These are phyloP conservation scores for Flaveria brownii DNA, from an alignment of 129 eudicot species.

Conservation along the genomic window DNA sequence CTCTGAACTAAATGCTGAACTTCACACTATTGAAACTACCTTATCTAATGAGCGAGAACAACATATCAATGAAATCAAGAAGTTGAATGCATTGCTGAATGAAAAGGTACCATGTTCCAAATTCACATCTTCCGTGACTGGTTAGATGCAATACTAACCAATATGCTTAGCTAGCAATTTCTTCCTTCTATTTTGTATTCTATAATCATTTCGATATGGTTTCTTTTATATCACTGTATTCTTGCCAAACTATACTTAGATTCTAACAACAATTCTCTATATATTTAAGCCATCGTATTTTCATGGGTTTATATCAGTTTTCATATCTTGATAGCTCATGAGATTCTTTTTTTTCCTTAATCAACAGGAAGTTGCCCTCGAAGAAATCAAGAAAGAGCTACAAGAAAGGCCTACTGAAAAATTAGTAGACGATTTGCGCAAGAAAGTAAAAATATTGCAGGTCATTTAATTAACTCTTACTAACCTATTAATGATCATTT, in stretches of 20 bases:
- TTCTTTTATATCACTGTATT: not conserved
- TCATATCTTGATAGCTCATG: not conserved
- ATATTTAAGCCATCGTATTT: not conserved
- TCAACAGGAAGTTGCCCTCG: constrained; percentile 76
- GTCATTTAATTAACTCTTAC: constrained; percentile 37
- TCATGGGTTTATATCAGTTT: not conserved
- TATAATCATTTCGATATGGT: not conserved
- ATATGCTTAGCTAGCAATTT: not conserved
- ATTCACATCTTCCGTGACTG: not conserved
- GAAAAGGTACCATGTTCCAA: constrained; percentile 58
- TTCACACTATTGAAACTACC: constrained; percentile 75
- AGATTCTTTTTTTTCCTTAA: constrained; percentile 18
- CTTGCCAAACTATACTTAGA: not conserved
- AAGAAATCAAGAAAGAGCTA: constrained; percentile 76
- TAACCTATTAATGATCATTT: constrained; percentile 2
- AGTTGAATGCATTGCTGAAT: constrained; percentile 71
- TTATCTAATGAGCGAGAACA: constrained; percentile 78
- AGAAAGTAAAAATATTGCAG: constrained; percentile 95
- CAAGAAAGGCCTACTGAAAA: constrained; percentile 84
- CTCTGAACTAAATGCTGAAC: constrained; percentile 88
- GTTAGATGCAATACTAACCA: not conserved
- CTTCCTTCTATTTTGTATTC: constrained; percentile 2
- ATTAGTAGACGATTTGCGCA: constrained; percentile 85
- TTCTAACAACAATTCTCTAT: not conserved
- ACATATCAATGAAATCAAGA: constrained; percentile 83